Conservation (phyloP, 306 rosid species). For the Trichosanthes truncata region DNA sequence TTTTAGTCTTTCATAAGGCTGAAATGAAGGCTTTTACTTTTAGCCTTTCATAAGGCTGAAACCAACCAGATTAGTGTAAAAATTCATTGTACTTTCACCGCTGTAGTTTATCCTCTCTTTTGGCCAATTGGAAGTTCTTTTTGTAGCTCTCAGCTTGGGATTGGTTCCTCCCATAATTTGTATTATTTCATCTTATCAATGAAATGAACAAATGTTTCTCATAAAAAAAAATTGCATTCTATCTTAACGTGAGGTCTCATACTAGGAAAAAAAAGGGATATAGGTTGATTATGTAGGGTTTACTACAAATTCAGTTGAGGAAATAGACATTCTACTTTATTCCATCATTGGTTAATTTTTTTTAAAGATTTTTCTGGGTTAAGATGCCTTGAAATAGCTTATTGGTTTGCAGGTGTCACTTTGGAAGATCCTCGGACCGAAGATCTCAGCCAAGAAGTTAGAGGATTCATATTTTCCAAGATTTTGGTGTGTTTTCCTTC, state of each 20-base stretch:
- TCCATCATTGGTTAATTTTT: not conserved
- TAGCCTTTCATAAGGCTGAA: not conserved
- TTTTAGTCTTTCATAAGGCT: too few species aligned
- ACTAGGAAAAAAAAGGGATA: not conserved
- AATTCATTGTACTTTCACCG: not conserved
- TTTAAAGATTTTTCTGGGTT: not conserved
- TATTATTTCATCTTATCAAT: not conserved
- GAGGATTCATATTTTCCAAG: conserved; percentile 94
- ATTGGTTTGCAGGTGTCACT: conserved; percentile 61
- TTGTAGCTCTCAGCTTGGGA: not conserved
- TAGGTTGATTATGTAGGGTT: not conserved
- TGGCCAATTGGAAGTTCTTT: not conserved
- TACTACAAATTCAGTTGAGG: not conserved
- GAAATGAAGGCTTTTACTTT: too few species aligned
- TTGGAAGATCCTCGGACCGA: conserved; percentile 92
- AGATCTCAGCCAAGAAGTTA: conserved; percentile 98
- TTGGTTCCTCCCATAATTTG: not conserved
- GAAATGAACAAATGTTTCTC: not conserved
- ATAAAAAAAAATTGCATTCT: not conserved
- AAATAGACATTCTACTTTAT: not conserved
- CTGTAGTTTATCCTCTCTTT: too few species aligned
- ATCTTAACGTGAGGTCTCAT: not conserved
- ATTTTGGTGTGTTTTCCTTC: conserved; percentile 64
- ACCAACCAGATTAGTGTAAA: not conserved
- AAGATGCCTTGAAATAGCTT: not conserved